Percentiles rank a stretch among this genome's conserved stretches.
These are phyloP conservation scores for Xylariaceae sp. DNA, from an alignment of 2,329 filamentous ascomycete genomes.

Conservation along the genomic window DNA sequence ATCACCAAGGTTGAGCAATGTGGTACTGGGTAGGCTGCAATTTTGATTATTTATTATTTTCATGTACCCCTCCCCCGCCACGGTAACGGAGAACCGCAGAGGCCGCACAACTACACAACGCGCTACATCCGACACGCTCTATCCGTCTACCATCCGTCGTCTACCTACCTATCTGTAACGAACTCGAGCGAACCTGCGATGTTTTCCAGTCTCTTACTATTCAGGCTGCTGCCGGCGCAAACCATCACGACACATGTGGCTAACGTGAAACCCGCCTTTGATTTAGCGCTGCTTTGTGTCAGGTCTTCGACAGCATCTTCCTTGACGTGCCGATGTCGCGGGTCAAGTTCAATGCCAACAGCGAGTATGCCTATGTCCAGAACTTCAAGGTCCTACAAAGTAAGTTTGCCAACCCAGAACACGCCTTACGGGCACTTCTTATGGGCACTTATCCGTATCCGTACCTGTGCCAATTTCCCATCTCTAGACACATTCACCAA, in stretches of 20 bases:
- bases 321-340: slow-evolving; percentile 89
- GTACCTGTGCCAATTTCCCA: background rate
- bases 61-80: slow-evolving; percentile 31
- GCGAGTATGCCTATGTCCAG: slow-evolving; percentile 94
- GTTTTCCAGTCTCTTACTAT: background rate
- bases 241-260: slow-evolving; percentile 5
- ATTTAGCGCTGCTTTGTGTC: slow-evolving; percentile 82
- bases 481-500: slow-evolving; percentile 70
- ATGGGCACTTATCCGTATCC: background rate
- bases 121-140: background rate
- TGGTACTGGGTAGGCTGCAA: slow-evolving; percentile 75
- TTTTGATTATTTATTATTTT: slow-evolving; percentile 11
- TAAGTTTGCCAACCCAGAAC: slow-evolving; percentile 41
- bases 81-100: slow-evolving; percentile 6
- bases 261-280: slow-evolving; percentile 17
- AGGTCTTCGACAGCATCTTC: slow-evolving; percentile 98
- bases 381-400: slow-evolving; percentile 98
- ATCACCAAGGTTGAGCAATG: slow-evolving; percentile 99
- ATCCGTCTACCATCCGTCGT: background rate
- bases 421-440: background rate
- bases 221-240: background rate
- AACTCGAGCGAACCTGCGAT: no score
- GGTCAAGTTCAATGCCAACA: slow-evolving; percentile 97
- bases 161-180: no score
- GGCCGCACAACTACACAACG: background rate